Evolutionary conservation across 2,329 filamentous ascomycete genomes (phyloP).

Genomic region (Fusarium annulatum): DNA sequence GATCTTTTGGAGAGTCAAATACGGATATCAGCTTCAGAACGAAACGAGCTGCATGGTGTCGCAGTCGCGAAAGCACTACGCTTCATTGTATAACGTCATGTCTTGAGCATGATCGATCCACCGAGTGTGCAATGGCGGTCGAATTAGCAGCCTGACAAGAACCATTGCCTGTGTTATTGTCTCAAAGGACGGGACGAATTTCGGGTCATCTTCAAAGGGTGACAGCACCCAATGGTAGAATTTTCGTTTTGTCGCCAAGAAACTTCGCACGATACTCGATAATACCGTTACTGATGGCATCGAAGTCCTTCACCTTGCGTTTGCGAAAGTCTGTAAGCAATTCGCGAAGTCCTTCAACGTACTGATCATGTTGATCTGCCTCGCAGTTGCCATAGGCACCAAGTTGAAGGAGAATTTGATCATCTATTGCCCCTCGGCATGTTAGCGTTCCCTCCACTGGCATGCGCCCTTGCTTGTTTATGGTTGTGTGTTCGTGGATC

Average conservation of each 20-base stretch:
- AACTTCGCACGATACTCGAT: conserved; percentile 74
- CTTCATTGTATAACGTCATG: not conserved
- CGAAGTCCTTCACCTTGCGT: conserved; percentile 72
- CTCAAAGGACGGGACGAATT: not conserved
- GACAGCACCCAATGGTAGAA: conserved; percentile 67
- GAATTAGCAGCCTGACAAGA: conserved; percentile 16
- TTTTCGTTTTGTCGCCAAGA: conserved; percentile 71
- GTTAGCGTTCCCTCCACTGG: conserved; percentile 61
- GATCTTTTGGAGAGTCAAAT: conserved; percentile 28
- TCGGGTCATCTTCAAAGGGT: conserved; percentile 45
- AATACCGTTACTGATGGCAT: conserved; percentile 73
- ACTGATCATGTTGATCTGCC: conserved; percentile 69
- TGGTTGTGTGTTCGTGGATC: conserved; percentile 26
- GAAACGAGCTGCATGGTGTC: conserved; percentile 4
- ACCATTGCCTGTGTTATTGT: conserved; percentile 26
- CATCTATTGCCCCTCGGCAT: conserved; percentile 64
- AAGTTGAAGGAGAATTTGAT: conserved; percentile 77
- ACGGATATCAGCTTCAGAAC: not conserved
- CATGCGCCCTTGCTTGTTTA: conserved; percentile 34
- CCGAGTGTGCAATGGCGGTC: conserved; percentile 40
- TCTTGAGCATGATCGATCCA: not conserved
- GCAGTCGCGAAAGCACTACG: not conserved
- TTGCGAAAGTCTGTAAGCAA: conserved; percentile 70
- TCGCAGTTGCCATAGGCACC: conserved; percentile 73
- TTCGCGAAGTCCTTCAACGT: conserved; percentile 70